Percentiles rank a stretch among this genome's conserved stretches.
phyloP scores from a whole-genome alignment of 2,329 filamentous ascomycete genomes.

The Alternaria sp. region DNA sequence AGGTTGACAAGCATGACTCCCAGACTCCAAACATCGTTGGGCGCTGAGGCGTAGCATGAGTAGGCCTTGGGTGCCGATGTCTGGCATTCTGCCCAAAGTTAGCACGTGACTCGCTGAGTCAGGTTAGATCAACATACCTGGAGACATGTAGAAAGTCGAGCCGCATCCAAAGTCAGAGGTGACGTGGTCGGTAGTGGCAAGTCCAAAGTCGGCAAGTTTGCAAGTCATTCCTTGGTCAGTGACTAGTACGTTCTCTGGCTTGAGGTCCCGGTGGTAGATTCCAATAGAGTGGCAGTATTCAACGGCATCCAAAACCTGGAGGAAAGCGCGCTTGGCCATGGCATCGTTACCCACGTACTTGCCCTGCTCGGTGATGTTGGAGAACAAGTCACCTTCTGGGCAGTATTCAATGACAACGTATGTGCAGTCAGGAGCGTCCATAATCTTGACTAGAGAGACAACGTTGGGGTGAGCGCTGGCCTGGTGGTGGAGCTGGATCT shows the following conservation, averaged over 20 bases:
- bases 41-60: constrained; percentile 85
- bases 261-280: constrained; percentile 97
- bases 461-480: constrained; percentile 92
- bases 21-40: constrained; percentile 98
- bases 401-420: constrained; percentile 98
- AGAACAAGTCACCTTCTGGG: constrained; percentile 94
- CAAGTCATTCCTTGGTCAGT: constrained; percentile 87
- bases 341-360: constrained; percentile 93
- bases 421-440: constrained; percentile 90
- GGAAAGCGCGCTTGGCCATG: constrained; percentile 84
- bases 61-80: constrained; percentile 74
- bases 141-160: constrained; percentile 99
- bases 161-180: constrained; percentile 97
- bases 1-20: constrained; percentile 98
- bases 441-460: constrained; percentile 90
- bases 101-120: constrained; percentile 28
- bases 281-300: constrained; percentile 91
- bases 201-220: constrained; percentile 96
- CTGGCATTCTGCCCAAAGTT: constrained; percentile 77
- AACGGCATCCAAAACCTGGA: constrained; percentile 96
- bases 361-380: constrained; percentile 94
- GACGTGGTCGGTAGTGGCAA: constrained; percentile 82
- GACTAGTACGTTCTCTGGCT: constrained; percentile 97
- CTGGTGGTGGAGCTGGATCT: constrained; percentile 89
- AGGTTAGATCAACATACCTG: constrained; percentile 71